Conservation (phyloP, 176 grass and related monocot genomes). For the Poa annua region DNA sequence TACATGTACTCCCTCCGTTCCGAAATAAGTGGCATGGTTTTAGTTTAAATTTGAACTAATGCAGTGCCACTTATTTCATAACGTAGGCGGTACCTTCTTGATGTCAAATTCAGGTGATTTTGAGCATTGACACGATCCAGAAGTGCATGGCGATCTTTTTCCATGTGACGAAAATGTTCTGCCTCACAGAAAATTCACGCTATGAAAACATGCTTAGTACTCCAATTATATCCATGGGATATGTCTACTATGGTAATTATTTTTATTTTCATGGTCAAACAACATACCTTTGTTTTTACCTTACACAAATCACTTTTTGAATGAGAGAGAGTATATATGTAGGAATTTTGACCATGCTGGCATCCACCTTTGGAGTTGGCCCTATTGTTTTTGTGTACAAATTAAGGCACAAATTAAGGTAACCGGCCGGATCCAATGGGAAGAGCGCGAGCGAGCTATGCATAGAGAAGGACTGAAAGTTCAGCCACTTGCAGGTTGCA, state of each 20-base stretch:
- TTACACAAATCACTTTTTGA: not conserved
- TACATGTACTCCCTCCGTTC: too few species aligned
- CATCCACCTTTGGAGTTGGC: not conserved
- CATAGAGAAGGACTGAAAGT: conserved; percentile 26
- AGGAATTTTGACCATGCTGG: not conserved
- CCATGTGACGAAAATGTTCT: too few species aligned
- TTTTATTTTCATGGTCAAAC: not conserved
- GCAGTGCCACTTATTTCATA: too few species aligned
- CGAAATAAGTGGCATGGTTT: too few species aligned
- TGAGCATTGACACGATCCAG: too few species aligned
- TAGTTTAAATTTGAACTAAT: too few species aligned
- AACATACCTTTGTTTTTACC: not conserved
- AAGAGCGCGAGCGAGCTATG: conserved; percentile 8
- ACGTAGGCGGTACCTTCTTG: too few species aligned
- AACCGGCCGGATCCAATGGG: conserved; percentile 4
- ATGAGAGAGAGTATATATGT: not conserved
- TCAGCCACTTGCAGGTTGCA: conserved; percentile 39
- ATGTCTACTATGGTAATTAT: not conserved
- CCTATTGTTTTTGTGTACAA: not conserved
- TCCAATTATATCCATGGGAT: not conserved
- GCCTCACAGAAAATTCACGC: too few species aligned
- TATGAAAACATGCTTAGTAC: too few species aligned
- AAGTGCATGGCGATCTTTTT: too few species aligned
- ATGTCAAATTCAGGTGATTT: too few species aligned
- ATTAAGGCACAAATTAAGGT: not conserved